phyloP scores from a whole-genome alignment of 78 protist species.

The Dictyostelium purpureum region DNA sequence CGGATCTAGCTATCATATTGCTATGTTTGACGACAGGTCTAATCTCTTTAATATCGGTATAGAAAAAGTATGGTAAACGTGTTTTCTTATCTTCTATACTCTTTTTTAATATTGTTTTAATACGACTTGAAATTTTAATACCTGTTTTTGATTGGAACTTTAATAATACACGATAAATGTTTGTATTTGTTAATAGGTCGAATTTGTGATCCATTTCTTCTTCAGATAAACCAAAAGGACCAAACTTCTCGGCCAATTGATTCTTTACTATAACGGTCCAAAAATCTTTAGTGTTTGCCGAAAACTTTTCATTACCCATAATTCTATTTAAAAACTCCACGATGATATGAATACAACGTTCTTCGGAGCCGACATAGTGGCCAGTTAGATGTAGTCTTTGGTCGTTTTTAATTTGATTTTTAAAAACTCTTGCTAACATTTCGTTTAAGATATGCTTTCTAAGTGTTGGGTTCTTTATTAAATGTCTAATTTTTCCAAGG shows the following conservation, averaged over 20 bases:
- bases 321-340: slow-evolving; percentile 28
- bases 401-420: slow-evolving; percentile 19
- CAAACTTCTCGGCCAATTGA: neutral
- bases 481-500: slow-evolving; percentile 21
- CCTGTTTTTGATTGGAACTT: slow-evolving; percentile 27
- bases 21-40: slow-evolving; percentile 48
- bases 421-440: slow-evolving; percentile 50
- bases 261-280: slow-evolving; percentile 27
- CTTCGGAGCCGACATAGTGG: slow-evolving; percentile 3
- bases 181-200: neutral
- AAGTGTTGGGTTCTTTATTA: neutral
- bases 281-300: neutral
- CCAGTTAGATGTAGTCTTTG: slow-evolving; percentile 2
- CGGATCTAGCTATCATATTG: slow-evolving; percentile 45
- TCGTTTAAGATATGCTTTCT: slow-evolving; percentile 24
- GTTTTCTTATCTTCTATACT: neutral
- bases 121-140: slow-evolving; percentile 9
- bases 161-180: neutral
- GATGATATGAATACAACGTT: neutral
- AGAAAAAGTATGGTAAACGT: neutral
- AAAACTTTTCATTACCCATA: neutral
- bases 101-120: neutral
- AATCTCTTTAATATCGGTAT: slow-evolving; percentile 27
- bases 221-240: slow-evolving; percentile 13
- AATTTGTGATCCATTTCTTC: slow-evolving; percentile 1